Conservation (phyloP, 129 eudicot species). For the Solidago caesia region DNA sequence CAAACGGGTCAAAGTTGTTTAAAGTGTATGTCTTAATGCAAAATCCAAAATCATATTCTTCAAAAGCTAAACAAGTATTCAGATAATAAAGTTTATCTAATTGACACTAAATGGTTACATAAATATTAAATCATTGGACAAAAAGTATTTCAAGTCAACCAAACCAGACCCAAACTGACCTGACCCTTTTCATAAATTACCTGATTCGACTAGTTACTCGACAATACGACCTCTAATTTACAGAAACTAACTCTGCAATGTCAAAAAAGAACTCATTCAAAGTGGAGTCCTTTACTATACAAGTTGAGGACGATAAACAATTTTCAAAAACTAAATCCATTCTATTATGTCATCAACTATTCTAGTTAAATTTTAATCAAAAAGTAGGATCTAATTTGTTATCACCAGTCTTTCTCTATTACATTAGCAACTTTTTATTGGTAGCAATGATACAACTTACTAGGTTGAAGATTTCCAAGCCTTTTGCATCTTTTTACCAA, state of each 20-base stretch:
- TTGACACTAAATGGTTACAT: neutral
- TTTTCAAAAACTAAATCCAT: neutral
- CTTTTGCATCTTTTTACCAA: slow-evolving; percentile 68
- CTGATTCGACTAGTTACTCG: neutral
- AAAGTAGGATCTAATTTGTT: neutral
- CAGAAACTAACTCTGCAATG: neutral
- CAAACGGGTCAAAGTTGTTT: neutral
- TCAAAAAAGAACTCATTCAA: neutral
- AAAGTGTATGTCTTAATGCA: neutral
- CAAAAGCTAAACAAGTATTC: neutral
- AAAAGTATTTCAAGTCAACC: neutral
- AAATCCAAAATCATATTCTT: neutral
- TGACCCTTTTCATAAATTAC: neutral
- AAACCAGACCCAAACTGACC: neutral
- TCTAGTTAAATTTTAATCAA: neutral
- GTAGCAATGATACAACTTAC: slow-evolving; percentile 4
- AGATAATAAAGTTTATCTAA: neutral
- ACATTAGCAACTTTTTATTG: neutral
- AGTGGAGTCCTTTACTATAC: neutral
- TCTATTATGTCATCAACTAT: neutral
- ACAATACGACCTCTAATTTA: neutral
- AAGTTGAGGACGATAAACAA: neutral
- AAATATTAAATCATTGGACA: neutral
- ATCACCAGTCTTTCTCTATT: neutral
- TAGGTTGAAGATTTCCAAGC: slow-evolving; percentile 68